Percentiles rank a stretch among this genome's conserved stretches.
phyloP scores from a whole-genome alignment of 1,284 basidiomycete genomes.

The Apiotrichum gamsii region DNA sequence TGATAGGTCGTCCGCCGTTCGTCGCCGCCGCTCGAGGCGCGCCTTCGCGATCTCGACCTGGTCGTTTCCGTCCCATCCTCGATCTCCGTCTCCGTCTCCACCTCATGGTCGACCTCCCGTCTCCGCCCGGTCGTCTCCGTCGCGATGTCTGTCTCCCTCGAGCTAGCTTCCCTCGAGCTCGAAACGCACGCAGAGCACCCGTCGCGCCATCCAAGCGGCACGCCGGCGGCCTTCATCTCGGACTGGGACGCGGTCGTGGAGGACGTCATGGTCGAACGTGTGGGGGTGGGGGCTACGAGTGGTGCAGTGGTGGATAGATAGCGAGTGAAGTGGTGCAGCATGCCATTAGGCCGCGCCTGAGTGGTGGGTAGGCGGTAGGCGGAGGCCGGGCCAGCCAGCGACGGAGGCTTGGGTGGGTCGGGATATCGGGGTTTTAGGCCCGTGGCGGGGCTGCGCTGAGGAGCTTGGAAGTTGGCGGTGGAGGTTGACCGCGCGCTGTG shows the following conservation, averaged over 20 bases:
- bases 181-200: slow-evolving; percentile 78
- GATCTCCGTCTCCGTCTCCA: too few species aligned
- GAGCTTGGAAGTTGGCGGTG: too few species aligned
- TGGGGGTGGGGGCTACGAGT: background rate
- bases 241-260: slow-evolving; percentile 73
- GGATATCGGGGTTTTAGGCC: background rate
- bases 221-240: slow-evolving; percentile 67
- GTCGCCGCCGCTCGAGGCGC: too few species aligned
- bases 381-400: background rate
- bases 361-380: background rate
- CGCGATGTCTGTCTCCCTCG: background rate
- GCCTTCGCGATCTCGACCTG: too few species aligned
- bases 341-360: too few species aligned
- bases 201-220: slow-evolving; percentile 82
- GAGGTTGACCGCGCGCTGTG: too few species aligned
- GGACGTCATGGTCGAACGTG: slow-evolving; percentile 54
- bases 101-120: background rate
- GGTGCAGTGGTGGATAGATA: too few species aligned
- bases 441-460: too few species aligned
- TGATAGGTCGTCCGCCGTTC: too few species aligned
- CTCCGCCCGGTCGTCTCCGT: background rate
- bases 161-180: background rate
- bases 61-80: too few species aligned
- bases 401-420: background rate
- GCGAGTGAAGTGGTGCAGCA: too few species aligned